A percentile compares a stretch with the other conserved stretches of the same genome.
Evolutionary conservation across 2,329 filamentous ascomycete species (phyloP).

Genomic region (Penicillium sp.): DNA sequence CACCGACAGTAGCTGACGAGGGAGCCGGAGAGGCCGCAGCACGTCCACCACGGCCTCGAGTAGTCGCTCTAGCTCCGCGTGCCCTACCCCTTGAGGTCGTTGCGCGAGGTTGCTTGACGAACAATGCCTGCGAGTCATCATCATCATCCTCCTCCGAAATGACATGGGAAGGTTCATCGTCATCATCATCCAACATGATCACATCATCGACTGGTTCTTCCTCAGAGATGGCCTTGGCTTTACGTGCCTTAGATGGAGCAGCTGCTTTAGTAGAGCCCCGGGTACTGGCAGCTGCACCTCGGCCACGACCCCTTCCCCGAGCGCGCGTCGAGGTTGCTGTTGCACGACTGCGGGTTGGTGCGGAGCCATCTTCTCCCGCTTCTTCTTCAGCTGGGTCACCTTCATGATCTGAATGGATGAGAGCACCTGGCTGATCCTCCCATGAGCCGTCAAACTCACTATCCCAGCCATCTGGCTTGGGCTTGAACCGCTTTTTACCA

Average conservation of each 20-base stretch:
- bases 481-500: constrained; percentile 64
- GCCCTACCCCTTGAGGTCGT: constrained; percentile 29
- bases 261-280: constrained; percentile 29
- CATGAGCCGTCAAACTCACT: constrained; percentile 85
- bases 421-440: constrained; percentile 74
- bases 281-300: constrained; percentile 43
- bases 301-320: constrained; percentile 48
- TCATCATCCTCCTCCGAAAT: constrained; percentile 34
- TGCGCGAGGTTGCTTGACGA: constrained; percentile 39
- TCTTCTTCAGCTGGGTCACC: constrained; percentile 48
- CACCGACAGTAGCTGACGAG: constrained; percentile 33
- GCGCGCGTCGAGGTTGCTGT: constrained; percentile 47
- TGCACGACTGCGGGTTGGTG: constrained; percentile 29
- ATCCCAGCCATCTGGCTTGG: constrained; percentile 80
- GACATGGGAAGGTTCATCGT: constrained; percentile 31
- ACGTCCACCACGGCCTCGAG: constrained; percentile 28
- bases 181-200: constrained; percentile 40
- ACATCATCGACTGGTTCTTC: constrained; percentile 41
- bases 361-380: constrained; percentile 49
- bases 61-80: constrained; percentile 15
- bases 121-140: constrained; percentile 42
- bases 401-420: constrained; percentile 55
- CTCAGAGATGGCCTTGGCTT: constrained; percentile 33
- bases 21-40: constrained; percentile 34
- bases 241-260: constrained; percentile 29